phyloP scores from a whole-genome alignment of 257 asterid genomes.

The Plantago ovata region DNA sequence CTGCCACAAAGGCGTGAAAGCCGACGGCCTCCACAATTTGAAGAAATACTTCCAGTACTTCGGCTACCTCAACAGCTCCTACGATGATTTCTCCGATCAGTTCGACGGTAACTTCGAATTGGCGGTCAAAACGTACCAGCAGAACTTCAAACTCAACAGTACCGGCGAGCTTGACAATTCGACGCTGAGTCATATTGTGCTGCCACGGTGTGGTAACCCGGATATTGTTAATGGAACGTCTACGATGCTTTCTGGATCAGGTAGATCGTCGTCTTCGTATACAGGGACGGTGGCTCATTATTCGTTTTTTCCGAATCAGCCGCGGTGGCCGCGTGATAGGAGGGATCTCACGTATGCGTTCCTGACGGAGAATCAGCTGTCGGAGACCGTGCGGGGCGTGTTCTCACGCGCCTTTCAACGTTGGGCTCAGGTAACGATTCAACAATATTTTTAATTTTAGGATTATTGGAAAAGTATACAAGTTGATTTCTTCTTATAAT shows the following conservation, averaged over 20 bases:
- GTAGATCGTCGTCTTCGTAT: constrained; percentile 24
- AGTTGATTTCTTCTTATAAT: no score
- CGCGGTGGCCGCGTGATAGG: constrained; percentile 61
- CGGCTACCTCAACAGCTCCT: constrained; percentile 52
- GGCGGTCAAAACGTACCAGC: constrained; percentile 64
- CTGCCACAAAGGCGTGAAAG: constrained; percentile 48
- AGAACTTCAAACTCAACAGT: constrained; percentile 59
- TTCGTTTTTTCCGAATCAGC: constrained; percentile 65
- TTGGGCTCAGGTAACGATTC: constrained; percentile 67
- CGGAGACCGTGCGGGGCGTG: constrained; percentile 28
- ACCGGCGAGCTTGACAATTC: constrained; percentile 55
- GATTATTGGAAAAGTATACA: no score
- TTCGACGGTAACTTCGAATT: constrained; percentile 52
- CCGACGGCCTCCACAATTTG: constrained; percentile 41
- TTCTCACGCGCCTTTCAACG: constrained; percentile 69
- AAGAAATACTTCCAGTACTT: constrained; percentile 63
- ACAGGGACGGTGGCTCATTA: constrained; percentile 55
- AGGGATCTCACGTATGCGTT: constrained; percentile 58
- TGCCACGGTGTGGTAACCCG: constrained; percentile 76
- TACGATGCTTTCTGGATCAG: constrained; percentile 40
- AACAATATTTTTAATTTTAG: no score
- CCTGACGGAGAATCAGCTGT: constrained; percentile 36
- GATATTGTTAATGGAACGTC: constrained; percentile 64
- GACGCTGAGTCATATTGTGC: constrained; percentile 45
- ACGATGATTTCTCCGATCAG: constrained; percentile 50